A percentile compares a stretch with the other conserved stretches of the same genome.
Evolutionary conservation across 2,329 filamentous ascomycete species (phyloP).

Genomic region (Fulvia fulva): DNA sequence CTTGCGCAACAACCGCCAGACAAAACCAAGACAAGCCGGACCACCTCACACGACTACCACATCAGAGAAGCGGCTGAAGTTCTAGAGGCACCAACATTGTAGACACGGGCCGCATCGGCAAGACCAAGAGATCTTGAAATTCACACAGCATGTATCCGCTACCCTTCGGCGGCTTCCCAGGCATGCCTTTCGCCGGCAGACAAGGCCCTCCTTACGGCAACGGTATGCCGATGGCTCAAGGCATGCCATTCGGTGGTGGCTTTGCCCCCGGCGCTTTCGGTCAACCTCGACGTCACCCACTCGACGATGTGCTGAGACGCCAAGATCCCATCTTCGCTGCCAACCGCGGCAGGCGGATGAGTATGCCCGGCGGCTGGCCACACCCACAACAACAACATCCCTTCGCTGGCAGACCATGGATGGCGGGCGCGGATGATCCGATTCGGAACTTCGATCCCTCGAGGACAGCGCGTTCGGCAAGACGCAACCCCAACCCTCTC

Average conservation of each 20-base stretch:
- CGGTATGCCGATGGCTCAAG: neutral
- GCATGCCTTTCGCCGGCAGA: neutral
- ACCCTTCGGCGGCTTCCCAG: neutral
- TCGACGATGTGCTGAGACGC: neutral
- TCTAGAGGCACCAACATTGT: no score
- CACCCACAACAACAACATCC: neutral
- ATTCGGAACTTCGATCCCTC: conserved; percentile 1
- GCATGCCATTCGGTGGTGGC: neutral
- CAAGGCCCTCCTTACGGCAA: neutral
- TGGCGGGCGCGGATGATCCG: neutral
- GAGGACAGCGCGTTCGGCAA: neutral
- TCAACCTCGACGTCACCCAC: neutral
- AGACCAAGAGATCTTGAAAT: no score
- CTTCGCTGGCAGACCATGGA: neutral
- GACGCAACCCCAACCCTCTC: neutral
- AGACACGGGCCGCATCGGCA: no score
- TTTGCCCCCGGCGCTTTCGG: neutral
- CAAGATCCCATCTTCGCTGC: neutral
- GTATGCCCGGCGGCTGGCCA: neutral
- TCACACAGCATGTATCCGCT: neutral
- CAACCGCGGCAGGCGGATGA: neutral
- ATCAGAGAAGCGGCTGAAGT: no score
- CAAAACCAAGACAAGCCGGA: no score
- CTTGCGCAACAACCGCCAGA: no score
- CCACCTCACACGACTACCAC: no score